Evolutionary conservation across 2,329 filamentous ascomycete genomes (phyloP).

Genomic region (Colletotrichum zoysiae): DNA sequence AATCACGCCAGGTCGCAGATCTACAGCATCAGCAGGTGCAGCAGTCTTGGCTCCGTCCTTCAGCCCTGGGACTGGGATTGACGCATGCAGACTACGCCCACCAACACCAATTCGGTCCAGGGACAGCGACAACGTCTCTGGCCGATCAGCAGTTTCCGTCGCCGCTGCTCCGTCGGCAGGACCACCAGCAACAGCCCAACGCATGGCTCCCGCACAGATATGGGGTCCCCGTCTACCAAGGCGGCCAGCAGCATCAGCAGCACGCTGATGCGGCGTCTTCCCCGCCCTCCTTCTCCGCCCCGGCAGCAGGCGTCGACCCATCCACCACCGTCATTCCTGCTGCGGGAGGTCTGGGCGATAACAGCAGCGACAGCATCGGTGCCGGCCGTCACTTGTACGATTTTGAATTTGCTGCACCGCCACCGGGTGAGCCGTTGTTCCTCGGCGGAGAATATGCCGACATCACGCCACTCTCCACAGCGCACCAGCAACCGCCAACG

Average conservation of each 20-base stretch:
- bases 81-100: slow-evolving; percentile 25
- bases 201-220: slow-evolving; percentile 36
- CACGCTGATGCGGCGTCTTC: slow-evolving; percentile 12
- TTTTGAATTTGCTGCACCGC: slow-evolving; percentile 36
- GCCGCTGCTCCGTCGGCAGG: slow-evolving; percentile 29
- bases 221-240: slow-evolving; percentile 24
- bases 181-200: slow-evolving; percentile 15
- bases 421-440: slow-evolving; percentile 37
- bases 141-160: slow-evolving; percentile 25
- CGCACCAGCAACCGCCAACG: slow-evolving; percentile 27
- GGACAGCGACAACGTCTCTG: slow-evolving; percentile 13
- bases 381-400: slow-evolving; percentile 19
- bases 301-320: slow-evolving; percentile 19
- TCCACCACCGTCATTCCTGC: slow-evolving; percentile 18
- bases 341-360: slow-evolving; percentile 11
- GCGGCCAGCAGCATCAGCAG: slow-evolving; percentile 18
- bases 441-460: slow-evolving; percentile 39
- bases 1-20: slow-evolving; percentile 16
- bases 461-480: slow-evolving; percentile 40
- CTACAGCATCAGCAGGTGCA: slow-evolving; percentile 18
- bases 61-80: slow-evolving; percentile 27
- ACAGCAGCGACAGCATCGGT: background rate
- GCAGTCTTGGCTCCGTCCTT: slow-evolving; percentile 16
- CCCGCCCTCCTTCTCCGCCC: background rate
- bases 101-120: slow-evolving; percentile 17